Percentiles rank a stretch among this genome's conserved stretches.
Evolutionary conservation across 306 rosid genomes (phyloP).

Genomic region (Cyamopsis tetragonoloba): DNA sequence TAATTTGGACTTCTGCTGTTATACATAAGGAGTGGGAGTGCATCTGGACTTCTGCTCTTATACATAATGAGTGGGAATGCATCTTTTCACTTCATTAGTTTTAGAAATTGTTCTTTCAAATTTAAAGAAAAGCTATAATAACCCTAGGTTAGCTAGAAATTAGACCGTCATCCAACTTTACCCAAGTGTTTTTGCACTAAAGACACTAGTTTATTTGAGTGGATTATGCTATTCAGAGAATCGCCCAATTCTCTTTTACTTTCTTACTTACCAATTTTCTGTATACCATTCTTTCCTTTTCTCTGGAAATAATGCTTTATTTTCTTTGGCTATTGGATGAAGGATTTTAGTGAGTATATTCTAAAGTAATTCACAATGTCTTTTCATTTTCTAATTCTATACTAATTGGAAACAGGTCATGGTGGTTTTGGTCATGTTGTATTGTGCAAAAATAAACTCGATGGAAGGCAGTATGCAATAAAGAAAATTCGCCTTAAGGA

Average conservation of each 20-base stretch:
- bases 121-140: background rate
- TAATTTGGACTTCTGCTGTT: slow-evolving; percentile 6
- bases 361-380: background rate
- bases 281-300: background rate
- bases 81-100: slow-evolving; percentile 4
- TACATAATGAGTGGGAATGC: no score
- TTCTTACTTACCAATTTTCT: background rate
- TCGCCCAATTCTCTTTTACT: background rate
- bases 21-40: no score
- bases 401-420: slow-evolving; percentile 58
- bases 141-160: background rate
- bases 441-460: slow-evolving; percentile 90
- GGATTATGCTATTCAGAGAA: background rate
- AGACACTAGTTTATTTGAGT: slow-evolving; percentile 3
- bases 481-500: slow-evolving; percentile 91
- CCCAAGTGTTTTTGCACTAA: background rate
- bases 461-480: slow-evolving; percentile 94
- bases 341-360: background rate
- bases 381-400: slow-evolving; percentile 22
- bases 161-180: background rate
- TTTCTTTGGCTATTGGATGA: background rate
- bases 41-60: no score
- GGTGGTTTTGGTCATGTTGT: slow-evolving; percentile 98
- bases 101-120: slow-evolving; percentile 5
- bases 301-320: background rate